Base-by-base conservation (phyloP, 176 grass and related monocot genomes). In the Juncus inflexus region DNA sequence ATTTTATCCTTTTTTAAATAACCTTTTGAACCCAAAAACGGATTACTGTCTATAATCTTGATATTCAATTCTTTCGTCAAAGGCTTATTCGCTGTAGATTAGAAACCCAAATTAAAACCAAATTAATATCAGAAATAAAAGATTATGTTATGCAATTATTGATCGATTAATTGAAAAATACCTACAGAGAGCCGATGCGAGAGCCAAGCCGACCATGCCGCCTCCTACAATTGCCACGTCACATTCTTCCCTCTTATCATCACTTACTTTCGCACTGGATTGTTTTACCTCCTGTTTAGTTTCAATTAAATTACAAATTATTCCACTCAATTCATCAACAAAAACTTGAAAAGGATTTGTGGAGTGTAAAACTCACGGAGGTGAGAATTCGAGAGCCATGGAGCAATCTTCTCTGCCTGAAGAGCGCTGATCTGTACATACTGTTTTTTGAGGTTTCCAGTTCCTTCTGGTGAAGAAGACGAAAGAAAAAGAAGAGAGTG, bases 181-280 rank as follows among this genome's bases (percentile, higher is more conserved):
- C 77, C 75, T 89, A 99, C 94, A 99, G 45, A 99, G 53, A 82
- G 94, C 89, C 69, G 85, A 90, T 57, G 88, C 94, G 57, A 92
- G 68, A 15, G 88, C 85, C 72, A 99, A 74, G 12, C 94, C 94
- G 35, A 99, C 88, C 94, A 99, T 92, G 39, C 88, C 88, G 74
- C 94, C 94, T 41, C 94, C 94, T n/a, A 92, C 78, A 6, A 99
- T 83, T 8, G 94, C 78, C n/a, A 99, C 64, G 38, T 99, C 89
- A 38, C 76, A 85, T 61, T 79, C 76, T 7, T 83, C 72, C 9
- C 64, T 45, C 5, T 35, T 52, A 13, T 10, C 35, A 42, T 12
- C 12, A 8, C 49, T 47, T 35, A 5, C 37, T 40, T 77, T 86
- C 49, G 71, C 19, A 12, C 9, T 67, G 53, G 40, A 43, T 11